Evolutionary conservation across 2,329 filamentous ascomycete species (phyloP), one percentile per base, ranked within the genome.

Genomic region (Colletotrichum sp.): DNA sequence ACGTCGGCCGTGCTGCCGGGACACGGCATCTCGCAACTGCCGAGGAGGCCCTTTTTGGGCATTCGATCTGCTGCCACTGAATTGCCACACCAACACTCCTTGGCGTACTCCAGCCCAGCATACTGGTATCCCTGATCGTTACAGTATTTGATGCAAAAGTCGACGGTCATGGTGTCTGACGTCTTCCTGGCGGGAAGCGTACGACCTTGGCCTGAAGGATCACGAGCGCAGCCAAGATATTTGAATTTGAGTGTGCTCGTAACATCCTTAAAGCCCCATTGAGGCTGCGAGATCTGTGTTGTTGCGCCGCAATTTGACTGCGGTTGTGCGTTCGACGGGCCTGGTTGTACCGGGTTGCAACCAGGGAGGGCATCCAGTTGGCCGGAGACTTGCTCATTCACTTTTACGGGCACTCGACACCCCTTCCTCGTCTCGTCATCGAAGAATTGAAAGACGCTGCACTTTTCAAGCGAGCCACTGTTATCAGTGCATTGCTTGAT

Each of bases 401-500:
- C 82, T 5, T 86, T 85, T 55, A 88, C 87, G 32, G 82, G 75
- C 67, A 92, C 89, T 76, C 86, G 88, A 86, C 92, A 93, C 19
- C 84, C 82, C 34, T 87, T 78, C 77, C 83, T 84, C 36, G 84
- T 84, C 62, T 86, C 83, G 12, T 84, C 80, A 59, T 83, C 80
- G 62, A 88, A 86, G 68, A 88, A 81, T 3, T 83, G 75, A 73
- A 87, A 87, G 73, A 94, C 88, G 39, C 88, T 87, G 85, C 93
- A 95, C 78, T 89, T 87, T 77, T 93, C 90, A 86, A 95, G 92
- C 64, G 90, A 90, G 12, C 82, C 79, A 72, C 89, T 89, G 68
- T 91, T 89, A 63, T 90, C 90, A 78, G 92, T 87, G 86, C 94
- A 95, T 67, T 87, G 90, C 80, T 93, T 88, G 79, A 95, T 91